These are phyloP conservation scores for Agaricales sp. DNA, from an alignment of 1,284 basidiomycete genomes.

Conservation along the genomic window DNA sequence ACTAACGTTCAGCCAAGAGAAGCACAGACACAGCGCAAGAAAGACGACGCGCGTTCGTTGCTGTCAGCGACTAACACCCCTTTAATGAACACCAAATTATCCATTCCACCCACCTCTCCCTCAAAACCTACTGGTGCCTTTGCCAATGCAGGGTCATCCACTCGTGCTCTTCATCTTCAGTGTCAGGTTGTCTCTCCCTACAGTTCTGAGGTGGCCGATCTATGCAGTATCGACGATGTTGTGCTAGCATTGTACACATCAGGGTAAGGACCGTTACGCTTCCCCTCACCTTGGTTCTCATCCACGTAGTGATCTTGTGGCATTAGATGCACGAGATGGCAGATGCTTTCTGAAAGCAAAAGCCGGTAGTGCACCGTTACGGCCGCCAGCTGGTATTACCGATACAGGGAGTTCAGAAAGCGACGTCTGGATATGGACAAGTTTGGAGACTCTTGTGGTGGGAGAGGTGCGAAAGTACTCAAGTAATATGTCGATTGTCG, in stretches of 20 bases:
- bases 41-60: constrained; percentile 25
- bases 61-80: constrained; percentile 37
- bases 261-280: constrained; percentile 13
- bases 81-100: constrained; percentile 24
- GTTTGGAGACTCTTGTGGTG: constrained; percentile 20
- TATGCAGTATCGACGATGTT: not conserved
- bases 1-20: constrained; percentile 15
- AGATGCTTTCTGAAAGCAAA: constrained; percentile 24
- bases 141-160: not conserved
- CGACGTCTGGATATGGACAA: constrained; percentile 23
- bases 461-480: constrained; percentile 31
- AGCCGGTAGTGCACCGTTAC: constrained; percentile 15
- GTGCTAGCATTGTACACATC: constrained; percentile 3
- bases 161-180: not conserved
- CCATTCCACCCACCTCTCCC: constrained; percentile 35
- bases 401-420: constrained; percentile 16
- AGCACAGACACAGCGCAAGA: constrained; percentile 15
- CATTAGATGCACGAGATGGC: constrained; percentile 34
- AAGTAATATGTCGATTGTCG: constrained; percentile 1
- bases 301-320: constrained; percentile 26
- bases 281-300: not conserved
- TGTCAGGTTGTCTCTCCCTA: not conserved
- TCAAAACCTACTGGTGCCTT: constrained; percentile 8
- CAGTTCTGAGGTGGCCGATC: not conserved
- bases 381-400: constrained; percentile 18